These are phyloP conservation scores for Nepenthes gracilis DNA, from an alignment of 148 eudicot genomes.

Conservation along the genomic window DNA sequence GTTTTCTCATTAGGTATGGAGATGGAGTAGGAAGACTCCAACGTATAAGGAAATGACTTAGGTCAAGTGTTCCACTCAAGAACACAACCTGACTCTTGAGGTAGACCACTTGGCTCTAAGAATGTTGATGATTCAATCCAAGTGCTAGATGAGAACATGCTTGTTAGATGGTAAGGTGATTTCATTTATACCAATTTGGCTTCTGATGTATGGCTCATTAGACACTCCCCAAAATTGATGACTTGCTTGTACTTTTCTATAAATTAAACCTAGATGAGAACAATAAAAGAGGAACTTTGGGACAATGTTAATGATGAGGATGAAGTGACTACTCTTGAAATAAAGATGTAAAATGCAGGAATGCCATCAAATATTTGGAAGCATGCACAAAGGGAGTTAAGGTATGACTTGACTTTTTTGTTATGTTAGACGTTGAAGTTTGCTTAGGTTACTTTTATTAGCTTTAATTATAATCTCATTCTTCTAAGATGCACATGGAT, in stretches of 20 bases:
- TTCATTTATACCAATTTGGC: no score
- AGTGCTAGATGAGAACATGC: no score
- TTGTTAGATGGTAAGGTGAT: no score
- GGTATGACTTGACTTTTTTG: conserved; percentile 26
- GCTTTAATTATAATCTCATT: neutral
- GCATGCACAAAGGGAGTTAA: conserved; percentile 91
- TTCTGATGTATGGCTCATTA: no score
- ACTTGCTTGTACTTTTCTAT: neutral
- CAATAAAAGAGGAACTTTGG: conserved; percentile 98
- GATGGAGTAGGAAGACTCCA: no score
- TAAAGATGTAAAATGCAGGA: conserved; percentile 95
- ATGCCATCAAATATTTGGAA: conserved; percentile 98
- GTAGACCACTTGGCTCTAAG: no score
- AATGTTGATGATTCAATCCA: no score
- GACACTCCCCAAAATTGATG: neutral
- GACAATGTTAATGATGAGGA: conserved; percentile 99
- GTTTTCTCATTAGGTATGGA: no score
- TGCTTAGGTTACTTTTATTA: neutral
- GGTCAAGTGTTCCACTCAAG: no score
- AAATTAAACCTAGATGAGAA: conserved; percentile 62
- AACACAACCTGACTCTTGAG: no score
- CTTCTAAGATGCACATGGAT: neutral
- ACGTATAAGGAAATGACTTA: no score
- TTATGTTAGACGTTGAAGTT: neutral
- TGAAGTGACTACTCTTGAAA: conserved; percentile 85